phyloP scores from a whole-genome alignment of 176 grass and related monocot genomes.

The Ananas comosus region DNA sequence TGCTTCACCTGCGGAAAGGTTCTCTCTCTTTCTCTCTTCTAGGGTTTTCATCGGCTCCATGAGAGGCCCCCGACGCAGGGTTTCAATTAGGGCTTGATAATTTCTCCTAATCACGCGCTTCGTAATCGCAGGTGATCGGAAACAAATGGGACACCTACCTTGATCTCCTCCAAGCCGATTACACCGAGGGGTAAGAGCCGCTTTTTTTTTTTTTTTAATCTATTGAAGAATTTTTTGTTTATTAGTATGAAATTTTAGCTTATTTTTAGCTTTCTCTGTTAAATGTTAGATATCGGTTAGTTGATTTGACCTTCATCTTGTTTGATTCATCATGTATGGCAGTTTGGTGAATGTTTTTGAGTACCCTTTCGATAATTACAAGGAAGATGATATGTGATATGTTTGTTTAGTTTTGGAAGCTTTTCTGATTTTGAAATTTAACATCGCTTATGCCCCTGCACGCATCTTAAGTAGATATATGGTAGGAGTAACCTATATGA shows the following conservation, averaged over 20 bases:
- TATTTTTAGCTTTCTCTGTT: neutral
- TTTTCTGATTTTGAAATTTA: too few species aligned
- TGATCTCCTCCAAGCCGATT: constrained; percentile 81
- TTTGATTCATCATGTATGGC: neutral
- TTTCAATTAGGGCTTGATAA: neutral
- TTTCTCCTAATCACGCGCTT: neutral
- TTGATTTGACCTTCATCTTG: neutral
- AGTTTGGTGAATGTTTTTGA: neutral
- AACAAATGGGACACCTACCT: constrained; percentile 95
- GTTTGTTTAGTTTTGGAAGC: too few species aligned
- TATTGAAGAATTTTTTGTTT: neutral
- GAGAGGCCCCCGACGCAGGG: neutral
- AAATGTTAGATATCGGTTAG: too few species aligned
- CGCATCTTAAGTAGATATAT: too few species aligned
- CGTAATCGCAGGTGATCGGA: constrained; percentile 60
- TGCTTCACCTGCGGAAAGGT: constrained; percentile 97
- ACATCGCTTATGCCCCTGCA: too few species aligned
- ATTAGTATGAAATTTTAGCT: neutral
- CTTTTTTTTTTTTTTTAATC: neutral
- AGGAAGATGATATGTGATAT: too few species aligned
- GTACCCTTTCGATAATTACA: too few species aligned
- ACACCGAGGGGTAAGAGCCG: constrained; percentile 57
- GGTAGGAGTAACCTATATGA: too few species aligned
- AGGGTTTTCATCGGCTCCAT: constrained; percentile 7
- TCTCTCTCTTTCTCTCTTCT: neutral